A percentile compares a stretch with the other conserved stretches of the same genome.
These are phyloP conservation scores for Periconia digitata DNA, from an alignment of 2,329 filamentous ascomycete genomes.

Conservation along the genomic window DNA sequence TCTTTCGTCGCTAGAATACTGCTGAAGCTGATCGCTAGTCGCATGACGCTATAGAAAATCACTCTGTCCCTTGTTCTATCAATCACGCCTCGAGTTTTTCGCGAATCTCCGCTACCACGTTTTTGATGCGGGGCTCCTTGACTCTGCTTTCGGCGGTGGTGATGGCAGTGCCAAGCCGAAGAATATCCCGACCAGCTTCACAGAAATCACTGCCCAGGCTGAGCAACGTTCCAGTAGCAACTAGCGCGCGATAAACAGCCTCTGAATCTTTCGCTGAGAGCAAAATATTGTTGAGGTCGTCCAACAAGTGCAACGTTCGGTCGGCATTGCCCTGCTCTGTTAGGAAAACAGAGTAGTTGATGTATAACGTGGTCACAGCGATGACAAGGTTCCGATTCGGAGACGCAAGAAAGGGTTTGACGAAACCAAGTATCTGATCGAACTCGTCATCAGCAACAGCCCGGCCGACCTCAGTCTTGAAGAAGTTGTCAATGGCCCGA, in stretches of 20 bases:
- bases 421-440: constrained; percentile 62
- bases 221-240: constrained; percentile 79
- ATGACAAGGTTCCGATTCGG: constrained; percentile 79
- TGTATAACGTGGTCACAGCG: constrained; percentile 76
- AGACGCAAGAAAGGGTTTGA: constrained; percentile 60
- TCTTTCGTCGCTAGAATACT: too few relatives aligned
- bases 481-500: constrained; percentile 81
- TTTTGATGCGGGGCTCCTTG: constrained; percentile 62
- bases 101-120: constrained; percentile 62
- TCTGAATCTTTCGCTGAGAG: constrained; percentile 73
- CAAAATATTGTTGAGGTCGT: constrained; percentile 65
- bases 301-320: constrained; percentile 57
- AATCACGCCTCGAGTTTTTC: constrained; percentile 44
- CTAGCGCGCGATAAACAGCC: constrained; percentile 77
- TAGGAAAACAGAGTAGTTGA: constrained; percentile 82
- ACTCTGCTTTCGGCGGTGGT: constrained; percentile 53
- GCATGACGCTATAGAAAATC: too few relatives aligned
- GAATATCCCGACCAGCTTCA: constrained; percentile 59
- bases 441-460: constrained; percentile 57
- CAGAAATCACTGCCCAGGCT: constrained; percentile 62
- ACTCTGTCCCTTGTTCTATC: too few relatives aligned
- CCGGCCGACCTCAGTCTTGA: constrained; percentile 72
- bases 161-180: constrained; percentile 54
- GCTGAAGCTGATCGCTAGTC: too few relatives aligned
- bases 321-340: constrained; percentile 52